These are phyloP conservation scores for Nakazawaea populi DNA, from an alignment of 805 yeast species.

Conservation along the genomic window DNA sequence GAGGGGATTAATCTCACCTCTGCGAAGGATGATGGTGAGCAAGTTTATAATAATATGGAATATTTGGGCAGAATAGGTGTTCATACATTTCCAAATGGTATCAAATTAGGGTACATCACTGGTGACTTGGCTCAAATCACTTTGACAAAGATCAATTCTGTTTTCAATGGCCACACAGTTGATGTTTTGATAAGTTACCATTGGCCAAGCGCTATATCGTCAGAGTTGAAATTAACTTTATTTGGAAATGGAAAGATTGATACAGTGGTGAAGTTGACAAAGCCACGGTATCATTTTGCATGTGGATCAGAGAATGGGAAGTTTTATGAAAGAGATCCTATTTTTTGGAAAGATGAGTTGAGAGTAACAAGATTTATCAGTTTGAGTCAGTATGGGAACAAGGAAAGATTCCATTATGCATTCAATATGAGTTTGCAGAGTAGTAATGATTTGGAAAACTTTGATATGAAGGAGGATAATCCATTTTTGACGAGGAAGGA, in stretches of 20 bases:
- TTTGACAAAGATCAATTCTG: conserved; percentile 11
- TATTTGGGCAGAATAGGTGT: conserved; percentile 30
- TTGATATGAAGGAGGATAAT: conserved; percentile 19
- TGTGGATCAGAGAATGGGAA: conserved; percentile 43
- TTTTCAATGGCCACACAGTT: conserved; percentile 15
- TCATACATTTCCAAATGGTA: conserved; percentile 34
- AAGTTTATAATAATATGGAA: conserved; percentile 20
- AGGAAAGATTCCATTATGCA: conserved; percentile 72
- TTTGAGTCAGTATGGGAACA: conserved; percentile 50
- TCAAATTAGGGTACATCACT: conserved; percentile 41
- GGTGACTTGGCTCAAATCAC: conserved; percentile 26
- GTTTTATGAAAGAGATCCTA: conserved; percentile 51
- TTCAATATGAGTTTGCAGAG: conserved; percentile 37
- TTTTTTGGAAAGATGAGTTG: conserved; percentile 43
- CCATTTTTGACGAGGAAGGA: conserved; percentile 21
- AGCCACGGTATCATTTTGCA: conserved; percentile 67
- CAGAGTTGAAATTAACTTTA: conserved; percentile 34
- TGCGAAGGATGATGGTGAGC: conserved; percentile 16
- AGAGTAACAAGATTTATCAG: conserved; percentile 59
- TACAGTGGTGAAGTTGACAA: conserved; percentile 30
- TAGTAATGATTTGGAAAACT: conserved; percentile 16
- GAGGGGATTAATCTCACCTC: conserved; percentile 17
- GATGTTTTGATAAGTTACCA: conserved; percentile 56
- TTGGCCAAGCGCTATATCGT: conserved; percentile 55
- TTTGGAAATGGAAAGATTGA: conserved; percentile 44